Evolutionary conservation across 2,329 filamentous ascomycete genomes (phyloP), one percentile per base, ranked within the genome.

Genomic region (Botrytis fragariae): DNA sequence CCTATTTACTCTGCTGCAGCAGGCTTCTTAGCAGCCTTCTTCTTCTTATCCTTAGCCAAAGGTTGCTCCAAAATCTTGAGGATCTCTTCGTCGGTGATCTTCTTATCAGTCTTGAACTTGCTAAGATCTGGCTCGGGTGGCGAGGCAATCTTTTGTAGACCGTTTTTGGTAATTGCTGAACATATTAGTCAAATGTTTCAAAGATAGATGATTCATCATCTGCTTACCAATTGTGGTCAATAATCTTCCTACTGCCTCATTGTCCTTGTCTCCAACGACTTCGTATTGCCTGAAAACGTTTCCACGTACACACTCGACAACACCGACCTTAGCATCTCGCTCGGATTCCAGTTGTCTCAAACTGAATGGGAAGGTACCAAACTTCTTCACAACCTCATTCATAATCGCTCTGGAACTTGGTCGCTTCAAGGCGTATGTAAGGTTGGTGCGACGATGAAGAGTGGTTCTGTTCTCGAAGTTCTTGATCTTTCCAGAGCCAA

Each of bases 311-410:
- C 95, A 98, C 86, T 99, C 96, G 74, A 98, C 92, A 74, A 98
- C 92, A 81, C 96, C 96, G 85, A 96, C 92, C 92, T 98, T 93
- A 74, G 94, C 96, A 77, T 95, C 91, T 81, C 95, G 92, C 89
- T 99, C 96, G 80, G 98, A 95, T 76, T 98, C 95, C 76, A 99
- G 89, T 86, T 99, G 96, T 81, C 96, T 90, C 86, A 98, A 88
- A 85, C 93, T 97, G 90, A 99, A 99, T 79, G 96, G 96, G 88
- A 99, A 99, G 76, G 90, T 94, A 77, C 95, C 95, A 81, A 98
- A 99, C 86, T 95, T 98, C 90, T 95, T 97, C 83, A 97, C 92
- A 75, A 97, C 92, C 85, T 98, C 96, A 64, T 95, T 97, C 71
- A 98, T 88, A 68, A 95, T 92, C 84, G 97, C 93, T 82, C 95